A percentile compares a stretch with the other conserved stretches of the same genome.
Conservation (phyloP, 1,284 basidiomycete species). For the Apiotrichum brassicae region DNA sequence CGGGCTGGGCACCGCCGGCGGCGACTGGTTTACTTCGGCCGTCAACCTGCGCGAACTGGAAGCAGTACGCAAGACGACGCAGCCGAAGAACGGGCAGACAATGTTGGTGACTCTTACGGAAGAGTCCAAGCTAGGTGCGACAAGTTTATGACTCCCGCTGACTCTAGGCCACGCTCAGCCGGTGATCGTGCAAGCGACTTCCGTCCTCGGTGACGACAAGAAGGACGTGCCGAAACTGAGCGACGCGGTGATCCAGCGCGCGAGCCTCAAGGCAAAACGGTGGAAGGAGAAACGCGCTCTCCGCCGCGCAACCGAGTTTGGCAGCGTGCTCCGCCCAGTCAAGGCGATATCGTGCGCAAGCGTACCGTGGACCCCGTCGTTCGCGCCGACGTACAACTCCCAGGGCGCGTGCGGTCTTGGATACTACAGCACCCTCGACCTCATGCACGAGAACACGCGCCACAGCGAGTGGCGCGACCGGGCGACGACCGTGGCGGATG, state of each 20-base stretch:
- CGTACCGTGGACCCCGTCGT: slow-evolving; percentile 27
- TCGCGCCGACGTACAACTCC: slow-evolving; percentile 38
- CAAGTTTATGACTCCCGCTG: background rate
- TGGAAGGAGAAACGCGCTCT: slow-evolving; percentile 30
- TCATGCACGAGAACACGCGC: slow-evolving; percentile 34
- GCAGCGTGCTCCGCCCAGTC: background rate
- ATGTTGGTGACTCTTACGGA: slow-evolving; percentile 15
- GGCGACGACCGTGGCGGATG: slow-evolving; percentile 1
- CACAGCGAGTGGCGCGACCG: slow-evolving; percentile 18
- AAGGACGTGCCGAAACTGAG: slow-evolving; percentile 18
- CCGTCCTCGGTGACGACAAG: slow-evolving; percentile 7
- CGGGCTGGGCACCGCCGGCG: slow-evolving; percentile 12
- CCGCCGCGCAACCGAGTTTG: background rate
- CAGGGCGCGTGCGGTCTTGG: slow-evolving; percentile 24
- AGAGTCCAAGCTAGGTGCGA: slow-evolving; percentile 32
- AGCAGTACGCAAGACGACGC: slow-evolving; percentile 4
- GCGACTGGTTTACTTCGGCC: slow-evolving; percentile 39
- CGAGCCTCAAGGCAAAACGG: slow-evolving; percentile 32
- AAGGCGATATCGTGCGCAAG: background rate
- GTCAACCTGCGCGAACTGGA: slow-evolving; percentile 30
- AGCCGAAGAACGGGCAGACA: slow-evolving; percentile 15
- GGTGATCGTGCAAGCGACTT: slow-evolving; percentile 25
- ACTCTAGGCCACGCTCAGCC: slow-evolving; percentile 29
- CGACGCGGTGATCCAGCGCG: slow-evolving; percentile 30
- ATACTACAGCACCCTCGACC: slow-evolving; percentile 30